Percentiles rank a stretch among this genome's conserved stretches.
Conservation (phyloP, 306 rosid genomes). For the Lupinus albus region DNA sequence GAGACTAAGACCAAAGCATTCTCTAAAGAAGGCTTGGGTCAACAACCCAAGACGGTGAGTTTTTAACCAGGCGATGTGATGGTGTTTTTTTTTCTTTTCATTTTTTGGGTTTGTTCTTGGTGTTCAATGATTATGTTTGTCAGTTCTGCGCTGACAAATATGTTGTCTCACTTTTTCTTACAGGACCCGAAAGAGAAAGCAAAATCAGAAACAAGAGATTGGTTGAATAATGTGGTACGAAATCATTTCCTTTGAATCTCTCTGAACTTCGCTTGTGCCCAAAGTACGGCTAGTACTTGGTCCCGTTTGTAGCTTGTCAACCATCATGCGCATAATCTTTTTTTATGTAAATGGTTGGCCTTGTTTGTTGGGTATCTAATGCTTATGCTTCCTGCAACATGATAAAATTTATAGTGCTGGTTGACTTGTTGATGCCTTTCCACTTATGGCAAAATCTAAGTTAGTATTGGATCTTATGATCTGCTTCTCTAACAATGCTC, state of each 20-base stretch:
- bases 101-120: conserved; percentile 12
- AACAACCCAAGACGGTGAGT: conserved; percentile 95
- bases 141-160: conserved; percentile 26
- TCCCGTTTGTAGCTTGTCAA: conserved; percentile 12
- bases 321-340: conserved; percentile 22
- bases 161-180: conserved; percentile 38
- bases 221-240: conserved; percentile 96
- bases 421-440: conserved; percentile 38
- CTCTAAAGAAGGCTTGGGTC: conserved; percentile 97
- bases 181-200: conserved; percentile 99
- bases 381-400: conserved; percentile 31
- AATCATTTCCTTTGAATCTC: conserved; percentile 28
- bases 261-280: conserved; percentile 37
- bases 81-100: neutral
- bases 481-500: conserved; percentile 13
- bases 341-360: conserved; percentile 10
- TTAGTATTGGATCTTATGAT: conserved; percentile 33
- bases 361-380: conserved; percentile 26
- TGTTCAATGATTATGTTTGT: conserved; percentile 19
- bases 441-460: conserved; percentile 21
- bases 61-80: conserved; percentile 23
- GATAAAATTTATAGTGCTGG: conserved; percentile 15
- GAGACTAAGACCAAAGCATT: conserved; percentile 98
- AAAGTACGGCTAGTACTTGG: conserved; percentile 27
- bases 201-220: conserved; percentile 94